Percentiles rank a stretch among this genome's conserved stretches.
phyloP scores from a whole-genome alignment of 2,329 filamentous ascomycete genomes.

The Aspergillus novoparasiticus region DNA sequence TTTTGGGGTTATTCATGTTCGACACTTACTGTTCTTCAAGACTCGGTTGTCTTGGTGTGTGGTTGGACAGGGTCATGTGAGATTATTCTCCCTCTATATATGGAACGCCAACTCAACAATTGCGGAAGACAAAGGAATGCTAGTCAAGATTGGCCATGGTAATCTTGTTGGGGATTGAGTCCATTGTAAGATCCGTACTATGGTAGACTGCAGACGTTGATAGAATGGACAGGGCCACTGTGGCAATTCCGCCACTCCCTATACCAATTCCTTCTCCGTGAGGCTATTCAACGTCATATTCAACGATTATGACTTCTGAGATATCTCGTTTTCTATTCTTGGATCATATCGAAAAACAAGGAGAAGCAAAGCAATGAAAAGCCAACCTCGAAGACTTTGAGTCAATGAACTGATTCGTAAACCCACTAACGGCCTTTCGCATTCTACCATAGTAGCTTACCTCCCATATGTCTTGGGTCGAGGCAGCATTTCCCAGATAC shows the following conservation, averaged over 20 bases:
- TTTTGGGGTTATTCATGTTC: neutral
- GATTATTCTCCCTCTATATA: neutral
- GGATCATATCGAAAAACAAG: neutral
- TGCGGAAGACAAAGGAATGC: neutral
- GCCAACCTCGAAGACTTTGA: rapidly evolving
- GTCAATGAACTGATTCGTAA: neutral
- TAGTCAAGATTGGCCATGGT: rapidly evolving
- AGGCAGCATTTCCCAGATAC: neutral
- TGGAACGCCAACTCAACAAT: neutral
- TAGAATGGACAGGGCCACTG: neutral
- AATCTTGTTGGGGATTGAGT: rapidly evolving
- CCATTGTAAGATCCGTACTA: neutral
- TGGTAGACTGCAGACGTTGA: neutral
- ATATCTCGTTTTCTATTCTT: neutral
- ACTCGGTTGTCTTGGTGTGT: neutral
- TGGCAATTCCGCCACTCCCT: too few relatives aligned
- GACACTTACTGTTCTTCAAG: neutral
- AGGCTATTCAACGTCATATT: neutral
- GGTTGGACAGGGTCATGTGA: neutral
- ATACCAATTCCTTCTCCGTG: neutral
- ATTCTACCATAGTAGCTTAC: neutral
- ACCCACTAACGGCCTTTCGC: neutral
- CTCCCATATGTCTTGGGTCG: neutral
- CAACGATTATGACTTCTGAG: neutral
- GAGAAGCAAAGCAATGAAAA: too few relatives aligned